Percentiles rank a stretch among this genome's conserved stretches.
Evolutionary conservation across 768 basidiomycete species (phyloP).

Genomic region (Pholiota microspora): DNA sequence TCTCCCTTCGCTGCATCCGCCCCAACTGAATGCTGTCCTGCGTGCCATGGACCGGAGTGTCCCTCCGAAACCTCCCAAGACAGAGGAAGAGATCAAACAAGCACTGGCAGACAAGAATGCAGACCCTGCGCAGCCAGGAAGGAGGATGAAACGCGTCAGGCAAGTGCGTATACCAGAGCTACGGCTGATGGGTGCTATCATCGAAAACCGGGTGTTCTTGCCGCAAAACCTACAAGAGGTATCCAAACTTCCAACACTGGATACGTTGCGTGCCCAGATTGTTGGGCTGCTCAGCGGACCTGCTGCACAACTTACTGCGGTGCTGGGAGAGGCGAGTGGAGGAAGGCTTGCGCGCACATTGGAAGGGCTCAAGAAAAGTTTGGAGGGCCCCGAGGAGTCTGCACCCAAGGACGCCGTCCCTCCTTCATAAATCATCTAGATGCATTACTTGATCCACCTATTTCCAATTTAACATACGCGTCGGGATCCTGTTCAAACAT

Average conservation of each 20-base stretch:
- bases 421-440: not conserved
- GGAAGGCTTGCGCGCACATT: conserved; percentile 70
- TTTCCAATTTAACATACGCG: not conserved
- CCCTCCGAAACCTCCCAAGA: conserved; percentile 55
- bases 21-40: conserved; percentile 65
- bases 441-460: not conserved
- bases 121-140: conserved; percentile 66
- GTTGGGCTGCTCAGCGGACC: conserved; percentile 82
- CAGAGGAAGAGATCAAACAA: conserved; percentile 48
- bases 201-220: conserved; percentile 73
- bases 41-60: conserved; percentile 64
- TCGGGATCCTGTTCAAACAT: not conserved
- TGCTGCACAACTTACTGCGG: conserved; percentile 66
- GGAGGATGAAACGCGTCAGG: conserved; percentile 59
- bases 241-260: conserved; percentile 74
- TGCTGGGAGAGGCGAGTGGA: conserved; percentile 52
- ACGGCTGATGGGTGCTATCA: conserved; percentile 71
- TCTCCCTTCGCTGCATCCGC: conserved; percentile 67
- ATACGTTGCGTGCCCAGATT: conserved; percentile 76
- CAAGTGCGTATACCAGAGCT: conserved; percentile 63
- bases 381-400: conserved; percentile 41
- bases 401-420: not conserved
- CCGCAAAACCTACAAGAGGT: conserved; percentile 58
- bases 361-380: conserved; percentile 68
- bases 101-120: conserved; percentile 55